Evolutionary conservation across 495 filamentous ascomycete species (phyloP).

Genomic region (Cercophora samala): DNA sequence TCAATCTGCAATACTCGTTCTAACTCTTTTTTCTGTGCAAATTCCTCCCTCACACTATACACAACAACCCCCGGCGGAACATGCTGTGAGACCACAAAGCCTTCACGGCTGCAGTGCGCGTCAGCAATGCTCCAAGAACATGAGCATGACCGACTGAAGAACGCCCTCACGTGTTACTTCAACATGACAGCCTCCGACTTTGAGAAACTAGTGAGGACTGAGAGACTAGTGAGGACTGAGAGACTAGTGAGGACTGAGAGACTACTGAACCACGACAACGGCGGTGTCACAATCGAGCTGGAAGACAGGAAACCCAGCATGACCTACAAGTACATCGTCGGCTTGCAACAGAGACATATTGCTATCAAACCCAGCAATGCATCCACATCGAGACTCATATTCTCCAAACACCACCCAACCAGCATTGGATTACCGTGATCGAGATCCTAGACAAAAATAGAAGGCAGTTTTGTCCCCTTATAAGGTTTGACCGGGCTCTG

Average conservation of each 20-base stretch:
- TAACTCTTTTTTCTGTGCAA: neutral
- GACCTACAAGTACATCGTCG: too few relatives aligned
- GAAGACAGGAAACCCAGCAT: too few relatives aligned
- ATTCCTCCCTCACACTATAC: neutral
- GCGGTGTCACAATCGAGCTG: too few relatives aligned
- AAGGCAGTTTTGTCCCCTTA: neutral
- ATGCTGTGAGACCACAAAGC: neutral
- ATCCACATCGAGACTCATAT: neutral
- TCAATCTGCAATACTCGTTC: neutral
- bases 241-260: too few relatives aligned
- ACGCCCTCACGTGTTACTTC: too few relatives aligned
- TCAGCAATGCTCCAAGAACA: neutral
- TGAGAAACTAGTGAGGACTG: too few relatives aligned
- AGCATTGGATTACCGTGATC: neutral
- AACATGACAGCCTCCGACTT: too few relatives aligned
- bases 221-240: too few relatives aligned
- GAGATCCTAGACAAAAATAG: neutral
- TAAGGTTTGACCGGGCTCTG: too few relatives aligned
- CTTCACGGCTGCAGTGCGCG: neutral
- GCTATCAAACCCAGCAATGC: neutral
- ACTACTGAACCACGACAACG: too few relatives aligned
- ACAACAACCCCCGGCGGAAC: neutral
- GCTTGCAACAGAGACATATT: neutral
- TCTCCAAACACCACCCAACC: neutral
- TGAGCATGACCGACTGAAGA: too few relatives aligned